phyloP scores from a whole-genome alignment of 1,284 basidiomycete genomes.

The Leccinum fallax region DNA sequence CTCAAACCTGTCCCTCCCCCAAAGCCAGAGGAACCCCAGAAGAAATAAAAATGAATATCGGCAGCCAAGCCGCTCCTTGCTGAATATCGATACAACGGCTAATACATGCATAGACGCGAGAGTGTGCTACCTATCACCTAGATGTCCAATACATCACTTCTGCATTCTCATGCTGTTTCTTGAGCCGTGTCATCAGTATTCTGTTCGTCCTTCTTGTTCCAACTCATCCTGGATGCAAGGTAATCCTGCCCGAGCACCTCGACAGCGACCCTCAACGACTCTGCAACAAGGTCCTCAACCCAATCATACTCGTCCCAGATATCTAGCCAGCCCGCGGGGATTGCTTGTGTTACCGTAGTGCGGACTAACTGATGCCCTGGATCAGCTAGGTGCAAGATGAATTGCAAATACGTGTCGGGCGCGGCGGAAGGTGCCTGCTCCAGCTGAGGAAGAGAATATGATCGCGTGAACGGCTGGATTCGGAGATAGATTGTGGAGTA shows the following conservation, averaged over 20 bases:
- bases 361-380: constrained; percentile 78
- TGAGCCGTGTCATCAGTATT: constrained; percentile 6
- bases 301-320: constrained; percentile 92
- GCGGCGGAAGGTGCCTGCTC: constrained; percentile 24
- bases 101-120: constrained; percentile 14
- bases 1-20: constrained; percentile 74
- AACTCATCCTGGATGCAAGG: constrained; percentile 80
- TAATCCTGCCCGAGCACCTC: constrained; percentile 91
- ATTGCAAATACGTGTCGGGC: constrained; percentile 68
- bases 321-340: constrained; percentile 81
- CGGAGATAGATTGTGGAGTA: constrained; percentile 93
- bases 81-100: constrained; percentile 16
- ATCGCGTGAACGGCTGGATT: constrained; percentile 83
- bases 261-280: constrained; percentile 77
- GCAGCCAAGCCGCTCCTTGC: background rate
- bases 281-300: constrained; percentile 93
- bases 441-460: constrained; percentile 48
- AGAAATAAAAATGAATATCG: constrained; percentile 53
- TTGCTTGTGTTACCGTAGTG: constrained; percentile 78
- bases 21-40: constrained; percentile 56
- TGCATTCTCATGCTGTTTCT: constrained; percentile 18
- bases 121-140: constrained; percentile 12
- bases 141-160: constrained; percentile 12
- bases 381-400: constrained; percentile 83
- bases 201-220: constrained; percentile 42